phyloP scores from a whole-genome alignment of 148 eudicot species.

The Camellia sinensis region DNA sequence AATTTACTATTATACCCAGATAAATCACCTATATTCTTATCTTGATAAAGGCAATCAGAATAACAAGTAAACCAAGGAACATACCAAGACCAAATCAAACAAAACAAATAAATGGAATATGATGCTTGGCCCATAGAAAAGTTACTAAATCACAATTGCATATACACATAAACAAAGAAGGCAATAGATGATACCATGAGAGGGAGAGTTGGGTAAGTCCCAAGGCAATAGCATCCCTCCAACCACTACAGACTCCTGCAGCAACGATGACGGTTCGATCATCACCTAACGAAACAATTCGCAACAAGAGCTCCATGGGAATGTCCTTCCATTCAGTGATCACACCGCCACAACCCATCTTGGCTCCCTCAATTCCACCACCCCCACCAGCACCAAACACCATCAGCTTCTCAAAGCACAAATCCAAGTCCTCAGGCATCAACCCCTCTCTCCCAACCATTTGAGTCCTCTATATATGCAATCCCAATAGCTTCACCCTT shows the following conservation, averaged over 20 bases:
- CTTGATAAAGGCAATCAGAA: background rate
- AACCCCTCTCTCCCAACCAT: constrained; percentile 43
- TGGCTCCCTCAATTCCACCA: constrained; percentile 19
- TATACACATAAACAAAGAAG: background rate
- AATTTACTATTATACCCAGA: background rate
- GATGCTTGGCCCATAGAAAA: background rate
- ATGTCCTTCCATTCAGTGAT: constrained; percentile 77
- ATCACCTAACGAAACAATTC: constrained; percentile 73
- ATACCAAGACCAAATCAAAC: background rate
- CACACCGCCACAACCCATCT: constrained; percentile 35
- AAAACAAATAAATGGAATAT: background rate
- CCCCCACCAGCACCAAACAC: constrained; percentile 38
- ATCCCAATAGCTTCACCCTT: constrained; percentile 2
- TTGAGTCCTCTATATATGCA: background rate
- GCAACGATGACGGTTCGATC: constrained; percentile 76
- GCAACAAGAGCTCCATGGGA: constrained; percentile 81
- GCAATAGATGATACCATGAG: constrained; percentile 61
- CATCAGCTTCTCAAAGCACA: constrained; percentile 66
- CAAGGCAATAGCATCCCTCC: constrained; percentile 83
- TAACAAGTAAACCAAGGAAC: constrained; percentile 2
- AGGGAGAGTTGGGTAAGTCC: constrained; percentile 75
- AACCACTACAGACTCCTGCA: constrained; percentile 77
- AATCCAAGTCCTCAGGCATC: constrained; percentile 47
- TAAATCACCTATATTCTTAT: background rate
- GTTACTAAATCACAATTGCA: background rate